A percentile compares a stretch with the other conserved stretches of the same genome.
phyloP scores from a whole-genome alignment of 805 yeast genomes.

The Saccharomycopsis fermentans region DNA sequence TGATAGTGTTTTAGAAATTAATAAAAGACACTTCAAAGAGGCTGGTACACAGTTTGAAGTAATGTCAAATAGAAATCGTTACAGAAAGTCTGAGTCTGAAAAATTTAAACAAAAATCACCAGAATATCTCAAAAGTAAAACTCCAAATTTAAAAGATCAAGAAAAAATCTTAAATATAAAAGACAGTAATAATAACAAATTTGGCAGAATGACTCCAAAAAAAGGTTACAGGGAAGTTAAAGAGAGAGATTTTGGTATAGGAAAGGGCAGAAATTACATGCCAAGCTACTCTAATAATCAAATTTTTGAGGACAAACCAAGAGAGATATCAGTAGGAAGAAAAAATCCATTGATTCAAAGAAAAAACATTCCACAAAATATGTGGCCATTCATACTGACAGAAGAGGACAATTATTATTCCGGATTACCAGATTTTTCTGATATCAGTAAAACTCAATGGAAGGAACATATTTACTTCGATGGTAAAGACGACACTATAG shows the following conservation, averaged over 20 bases:
- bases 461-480: constrained; percentile 9
- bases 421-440: background rate
- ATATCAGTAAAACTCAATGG: constrained; percentile 8
- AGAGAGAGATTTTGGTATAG: constrained; percentile 6
- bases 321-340: background rate
- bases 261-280: background rate
- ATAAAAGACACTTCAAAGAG: background rate
- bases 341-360: background rate
- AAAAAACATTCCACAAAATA: background rate
- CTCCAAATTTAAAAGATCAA: background rate
- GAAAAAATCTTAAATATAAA: background rate
- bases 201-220: background rate
- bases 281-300: constrained; percentile 7
- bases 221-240: background rate
- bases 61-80: background rate
- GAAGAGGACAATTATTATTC: constrained; percentile 6
- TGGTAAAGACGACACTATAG: constrained; percentile 10
- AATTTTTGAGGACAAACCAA: background rate
- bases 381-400: constrained; percentile 1
- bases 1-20: background rate
- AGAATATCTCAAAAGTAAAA: background rate
- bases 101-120: background rate
- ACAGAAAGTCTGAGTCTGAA: background rate
- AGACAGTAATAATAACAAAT: background rate
- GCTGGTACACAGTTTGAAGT: no score